phyloP scores from a whole-genome alignment of 1,139 yeast genomes.

The Entelexis sorbosivorans region DNA sequence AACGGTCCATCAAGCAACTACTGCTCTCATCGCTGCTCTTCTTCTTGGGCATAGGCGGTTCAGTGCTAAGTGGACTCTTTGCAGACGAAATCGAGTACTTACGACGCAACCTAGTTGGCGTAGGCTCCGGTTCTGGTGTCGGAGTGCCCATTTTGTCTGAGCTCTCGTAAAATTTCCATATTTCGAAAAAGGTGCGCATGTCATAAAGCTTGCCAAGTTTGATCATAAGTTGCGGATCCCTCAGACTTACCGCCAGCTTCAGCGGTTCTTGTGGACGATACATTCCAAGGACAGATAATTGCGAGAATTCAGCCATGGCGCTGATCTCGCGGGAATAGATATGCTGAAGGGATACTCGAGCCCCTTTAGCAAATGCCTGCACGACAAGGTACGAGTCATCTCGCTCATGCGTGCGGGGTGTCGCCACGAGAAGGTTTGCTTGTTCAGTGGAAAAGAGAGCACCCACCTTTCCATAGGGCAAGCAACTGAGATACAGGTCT shows the following conservation, averaged over 20 bases:
- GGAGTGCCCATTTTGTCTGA: not conserved
- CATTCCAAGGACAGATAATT: constrained; percentile 35
- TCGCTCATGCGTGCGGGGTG: constrained; percentile 12
- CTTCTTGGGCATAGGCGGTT: not conserved
- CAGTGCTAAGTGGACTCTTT: not conserved
- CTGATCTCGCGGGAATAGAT: constrained; percentile 82
- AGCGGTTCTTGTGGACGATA: constrained; percentile 25
- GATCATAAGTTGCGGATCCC: constrained; percentile 50
- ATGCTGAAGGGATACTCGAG: constrained; percentile 63
- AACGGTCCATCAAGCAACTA: constrained; percentile 28
- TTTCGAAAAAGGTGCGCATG: constrained; percentile 66
- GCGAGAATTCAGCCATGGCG: constrained; percentile 56
- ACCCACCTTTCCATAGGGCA: constrained; percentile 85
- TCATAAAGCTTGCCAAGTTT: constrained; percentile 83
- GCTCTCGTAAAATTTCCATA: constrained; percentile 42
- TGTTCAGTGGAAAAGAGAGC: constrained; percentile 69
- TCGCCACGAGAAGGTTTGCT: constrained; percentile 24
- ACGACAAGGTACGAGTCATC: constrained; percentile 13
- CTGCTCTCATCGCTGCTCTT: not conserved
- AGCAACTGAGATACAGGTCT: constrained; percentile 68
- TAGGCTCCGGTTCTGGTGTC: constrained; percentile 8
- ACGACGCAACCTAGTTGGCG: constrained; percentile 8
- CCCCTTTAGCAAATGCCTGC: constrained; percentile 25
- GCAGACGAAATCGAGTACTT: constrained; percentile 12
- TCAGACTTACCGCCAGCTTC: constrained; percentile 42